A percentile compares a stretch with the other conserved stretches of the same genome.
phyloP scores from a whole-genome alignment of 2,329 filamentous ascomycete genomes.

The Furcasterigmium furcatum region DNA sequence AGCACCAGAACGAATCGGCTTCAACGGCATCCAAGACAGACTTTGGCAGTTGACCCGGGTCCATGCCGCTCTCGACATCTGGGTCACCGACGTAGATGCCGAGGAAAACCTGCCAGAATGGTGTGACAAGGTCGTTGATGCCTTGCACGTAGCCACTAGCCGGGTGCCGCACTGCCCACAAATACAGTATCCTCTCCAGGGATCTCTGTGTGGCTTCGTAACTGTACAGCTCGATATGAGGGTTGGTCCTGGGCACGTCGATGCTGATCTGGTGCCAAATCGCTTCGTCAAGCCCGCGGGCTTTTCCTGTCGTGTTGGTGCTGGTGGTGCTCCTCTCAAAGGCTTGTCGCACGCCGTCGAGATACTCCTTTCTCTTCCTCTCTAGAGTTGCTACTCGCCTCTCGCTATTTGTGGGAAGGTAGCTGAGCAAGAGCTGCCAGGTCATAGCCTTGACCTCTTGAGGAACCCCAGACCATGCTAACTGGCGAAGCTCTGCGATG shows the following conservation, averaged over 20 bases:
- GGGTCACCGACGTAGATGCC: constrained; percentile 93
- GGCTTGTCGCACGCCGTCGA: constrained; percentile 80
- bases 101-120: constrained; percentile 97
- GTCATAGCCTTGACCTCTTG: constrained; percentile 96
- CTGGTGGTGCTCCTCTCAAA: constrained; percentile 56
- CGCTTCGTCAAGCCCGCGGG: constrained; percentile 83
- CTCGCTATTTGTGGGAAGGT: constrained; percentile 95
- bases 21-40: constrained; percentile 94
- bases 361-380: constrained; percentile 91
- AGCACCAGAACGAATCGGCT: constrained; percentile 96
- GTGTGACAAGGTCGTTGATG: constrained; percentile 96
- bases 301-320: constrained; percentile 36
- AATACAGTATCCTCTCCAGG: constrained; percentile 89
- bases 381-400: constrained; percentile 86
- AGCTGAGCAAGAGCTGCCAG: constrained; percentile 95
- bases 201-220: constrained; percentile 96
- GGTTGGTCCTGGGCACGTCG: constrained; percentile 93
- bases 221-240: constrained; percentile 89
- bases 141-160: constrained; percentile 98
- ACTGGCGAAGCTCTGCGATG: constrained; percentile 74
- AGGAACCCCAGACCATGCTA: constrained; percentile 92
- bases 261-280: constrained; percentile 99
- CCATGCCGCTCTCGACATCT: constrained; percentile 92
- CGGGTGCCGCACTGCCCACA: constrained; percentile 97
- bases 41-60: constrained; percentile 88